These are phyloP conservation scores for Moniliella sp. DNA, from an alignment of 1,284 basidiomycete species.

Conservation along the genomic window DNA sequence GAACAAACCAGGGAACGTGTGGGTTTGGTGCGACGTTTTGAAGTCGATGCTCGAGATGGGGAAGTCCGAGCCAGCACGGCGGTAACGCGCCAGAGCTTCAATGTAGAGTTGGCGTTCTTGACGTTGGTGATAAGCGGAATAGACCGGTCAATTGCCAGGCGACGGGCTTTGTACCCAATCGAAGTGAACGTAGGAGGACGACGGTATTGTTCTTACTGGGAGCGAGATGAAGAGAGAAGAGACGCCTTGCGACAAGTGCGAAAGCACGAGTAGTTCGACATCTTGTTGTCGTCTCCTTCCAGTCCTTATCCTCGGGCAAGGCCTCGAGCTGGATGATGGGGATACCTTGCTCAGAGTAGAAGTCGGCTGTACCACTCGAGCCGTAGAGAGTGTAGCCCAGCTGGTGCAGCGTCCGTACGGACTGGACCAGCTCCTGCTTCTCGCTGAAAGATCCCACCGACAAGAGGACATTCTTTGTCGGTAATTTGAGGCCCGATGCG, in stretches of 20 bases:
- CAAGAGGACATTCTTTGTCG: conserved; percentile 84
- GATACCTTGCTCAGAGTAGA: conserved; percentile 30
- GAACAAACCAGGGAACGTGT: conserved; percentile 75
- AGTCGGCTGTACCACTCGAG: conserved; percentile 66
- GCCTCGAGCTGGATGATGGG: conserved; percentile 31
- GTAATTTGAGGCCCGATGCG: conserved; percentile 76
- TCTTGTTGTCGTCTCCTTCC: conserved; percentile 20
- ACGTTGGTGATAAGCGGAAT: conserved; percentile 94
- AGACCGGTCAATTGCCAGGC: conserved; percentile 98
- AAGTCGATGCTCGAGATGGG: conserved; percentile 76
- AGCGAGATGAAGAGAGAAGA: conserved; percentile 80
- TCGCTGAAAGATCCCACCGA: conserved; percentile 89
- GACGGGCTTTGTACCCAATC: conserved; percentile 84
- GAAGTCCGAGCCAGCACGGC: conserved; percentile 48
- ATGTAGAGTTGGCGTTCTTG: conserved; percentile 89
- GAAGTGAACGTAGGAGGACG: conserved; percentile 89
- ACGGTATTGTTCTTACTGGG: conserved; percentile 90
- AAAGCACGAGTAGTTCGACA: conserved; percentile 30
- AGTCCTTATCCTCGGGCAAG: conserved; percentile 27
- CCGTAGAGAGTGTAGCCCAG: conserved; percentile 93
- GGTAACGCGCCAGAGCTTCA: conserved; percentile 58
- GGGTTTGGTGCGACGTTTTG: conserved; percentile 70
- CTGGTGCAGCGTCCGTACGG: conserved; percentile 80
- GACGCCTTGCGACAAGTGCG: conserved; percentile 25
- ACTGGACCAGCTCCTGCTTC: conserved; percentile 84